Conservation (phyloP, 495 filamentous ascomycete genomes). For the Penicillium coffeae region DNA sequence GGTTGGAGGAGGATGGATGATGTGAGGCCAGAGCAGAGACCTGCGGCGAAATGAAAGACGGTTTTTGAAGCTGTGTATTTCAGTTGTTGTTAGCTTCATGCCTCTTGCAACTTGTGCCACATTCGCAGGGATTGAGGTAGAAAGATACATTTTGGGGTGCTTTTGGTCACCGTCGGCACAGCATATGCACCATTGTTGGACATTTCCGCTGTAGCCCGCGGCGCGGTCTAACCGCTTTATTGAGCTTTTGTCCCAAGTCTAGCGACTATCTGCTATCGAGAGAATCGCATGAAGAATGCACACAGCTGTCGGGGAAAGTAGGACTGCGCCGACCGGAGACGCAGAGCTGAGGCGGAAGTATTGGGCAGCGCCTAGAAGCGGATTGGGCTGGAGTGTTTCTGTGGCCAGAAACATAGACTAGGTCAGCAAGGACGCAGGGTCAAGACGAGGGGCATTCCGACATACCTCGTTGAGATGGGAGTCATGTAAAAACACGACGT, state of each 20-base stretch:
- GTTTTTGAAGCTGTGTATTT: constrained; percentile 39
- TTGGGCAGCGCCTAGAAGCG: too few relatives aligned
- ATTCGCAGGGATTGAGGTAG: too few relatives aligned
- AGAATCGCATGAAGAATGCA: background rate
- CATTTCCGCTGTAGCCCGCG: constrained; percentile 18
- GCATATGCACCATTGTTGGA: constrained; percentile 34
- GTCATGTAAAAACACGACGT: background rate
- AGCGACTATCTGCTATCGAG: background rate
- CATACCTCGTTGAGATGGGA: background rate
- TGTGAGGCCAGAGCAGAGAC: constrained; percentile 78
- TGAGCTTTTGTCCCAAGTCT: background rate
- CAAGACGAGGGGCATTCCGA: background rate
- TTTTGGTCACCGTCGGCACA: constrained; percentile 31
- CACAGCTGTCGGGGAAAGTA: too few relatives aligned
- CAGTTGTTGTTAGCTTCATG: too few relatives aligned
- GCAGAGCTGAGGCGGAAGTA: too few relatives aligned
- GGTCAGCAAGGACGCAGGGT: background rate
- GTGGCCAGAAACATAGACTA: too few relatives aligned
- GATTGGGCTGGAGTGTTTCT: too few relatives aligned
- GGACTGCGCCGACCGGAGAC: too few relatives aligned
- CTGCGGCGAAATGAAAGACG: constrained; percentile 82
- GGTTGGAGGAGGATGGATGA: constrained; percentile 91
- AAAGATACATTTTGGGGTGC: constrained; percentile 30
- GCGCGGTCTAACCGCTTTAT: background rate
- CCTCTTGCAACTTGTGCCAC: too few relatives aligned